Base-by-base conservation (phyloP, 345 rosid species). In the Ceriops zippeliana region DNA sequence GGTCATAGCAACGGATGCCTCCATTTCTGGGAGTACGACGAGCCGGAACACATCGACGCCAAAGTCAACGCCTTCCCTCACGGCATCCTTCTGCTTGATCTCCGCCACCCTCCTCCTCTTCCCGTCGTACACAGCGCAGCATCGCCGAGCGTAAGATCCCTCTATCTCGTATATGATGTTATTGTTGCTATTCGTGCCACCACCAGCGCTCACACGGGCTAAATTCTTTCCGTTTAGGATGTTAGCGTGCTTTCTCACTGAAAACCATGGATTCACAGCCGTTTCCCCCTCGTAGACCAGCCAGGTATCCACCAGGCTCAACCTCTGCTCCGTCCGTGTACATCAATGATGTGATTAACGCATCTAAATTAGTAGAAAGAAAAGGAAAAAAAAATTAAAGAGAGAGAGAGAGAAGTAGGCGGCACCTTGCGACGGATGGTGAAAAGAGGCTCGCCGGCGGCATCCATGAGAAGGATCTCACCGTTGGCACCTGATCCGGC, bases 341-440 rank as follows among this genome's bases (percentile, higher is more conserved):
- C 42, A 30, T 20, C 59, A 42, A 15, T 56, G 7, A 24, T 19
- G 17, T 8, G 6, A 22, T 13, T 22, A 15, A 19, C 7, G 6
- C 22, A 62, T 30, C 20, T 20, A 42, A 21, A 19, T 21, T 3
- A 20, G 8, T 4, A 47, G n/a, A 3, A 26, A 24, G 17, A 34
- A 5, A 34, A 6, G 7, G 6, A 34, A 34, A 34, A 7, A 5
- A 34, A 28, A 28, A 28, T 28, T 28, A 34, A 34, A 34, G 5
- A 8, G 38, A 35, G 8, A 35, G 10, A 35, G 8, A 7, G 42
- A 35, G 8, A 35, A 35, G 42, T 35, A 35, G 42, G 42, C 10
- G 8, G 42, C 72, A 92, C 98, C 97, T 88, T 95, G 72, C 96
- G 97, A 52, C 99, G 93, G 82, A 90, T 70, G 75, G 97, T 91